Conservation (phyloP, 306 rosid species). For the Carpinus viminea region DNA sequence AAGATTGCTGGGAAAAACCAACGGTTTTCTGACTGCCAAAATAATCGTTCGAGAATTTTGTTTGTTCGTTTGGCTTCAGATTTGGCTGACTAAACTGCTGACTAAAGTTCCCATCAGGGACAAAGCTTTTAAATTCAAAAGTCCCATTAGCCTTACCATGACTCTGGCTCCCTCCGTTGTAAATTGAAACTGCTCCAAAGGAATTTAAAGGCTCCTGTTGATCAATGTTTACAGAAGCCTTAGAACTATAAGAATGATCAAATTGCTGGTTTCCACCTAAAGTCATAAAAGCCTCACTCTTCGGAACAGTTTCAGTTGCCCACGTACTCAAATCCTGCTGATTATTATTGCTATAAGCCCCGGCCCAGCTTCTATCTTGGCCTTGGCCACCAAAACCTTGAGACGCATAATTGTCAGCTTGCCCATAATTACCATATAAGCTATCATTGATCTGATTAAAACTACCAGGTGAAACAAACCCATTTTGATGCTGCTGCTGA, state of each 20-base stretch:
- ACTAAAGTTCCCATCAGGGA: slow-evolving; percentile 36
- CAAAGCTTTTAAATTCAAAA: slow-evolving; percentile 44
- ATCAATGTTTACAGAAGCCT: slow-evolving; percentile 34
- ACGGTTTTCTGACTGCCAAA: slow-evolving; percentile 49
- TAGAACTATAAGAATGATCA: slow-evolving; percentile 48
- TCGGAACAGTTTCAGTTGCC: slow-evolving; percentile 34
- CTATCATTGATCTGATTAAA: slow-evolving; percentile 31
- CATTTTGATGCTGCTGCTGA: slow-evolving; percentile 50
- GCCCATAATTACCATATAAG: slow-evolving; percentile 39
- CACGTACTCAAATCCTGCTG: slow-evolving; percentile 49
- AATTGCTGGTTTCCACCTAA: slow-evolving; percentile 51
- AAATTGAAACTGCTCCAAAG: slow-evolving; percentile 48
- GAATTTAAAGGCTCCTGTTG: slow-evolving; percentile 54
- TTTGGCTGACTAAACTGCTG: slow-evolving; percentile 58
- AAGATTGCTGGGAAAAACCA: slow-evolving; percentile 51
- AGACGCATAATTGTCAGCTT: slow-evolving; percentile 40
- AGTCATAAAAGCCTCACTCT: slow-evolving; percentile 29
- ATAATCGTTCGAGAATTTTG: slow-evolving; percentile 45
- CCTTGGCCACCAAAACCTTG: slow-evolving; percentile 44
- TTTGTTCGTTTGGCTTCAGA: slow-evolving; percentile 41
- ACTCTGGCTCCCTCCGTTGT: slow-evolving; percentile 49
- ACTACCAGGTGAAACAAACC: slow-evolving; percentile 34
- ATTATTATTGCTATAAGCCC: slow-evolving; percentile 35
- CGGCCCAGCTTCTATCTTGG: slow-evolving; percentile 50
- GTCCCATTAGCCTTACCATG: slow-evolving; percentile 51